Base-by-base conservation (phyloP, 805 yeast species). In the Cyberlindnera bimundalis region DNA sequence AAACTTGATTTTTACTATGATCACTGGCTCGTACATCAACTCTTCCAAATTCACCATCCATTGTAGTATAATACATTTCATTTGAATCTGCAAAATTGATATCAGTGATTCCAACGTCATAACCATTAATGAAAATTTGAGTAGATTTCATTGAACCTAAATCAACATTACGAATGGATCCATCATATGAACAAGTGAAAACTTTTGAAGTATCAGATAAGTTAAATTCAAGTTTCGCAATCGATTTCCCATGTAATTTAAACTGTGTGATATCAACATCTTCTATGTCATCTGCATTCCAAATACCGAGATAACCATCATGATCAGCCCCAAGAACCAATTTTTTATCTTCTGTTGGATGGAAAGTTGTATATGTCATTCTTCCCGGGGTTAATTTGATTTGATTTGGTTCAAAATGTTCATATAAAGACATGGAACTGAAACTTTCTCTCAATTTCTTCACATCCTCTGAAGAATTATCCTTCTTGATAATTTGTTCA, bases 271-370 rank as follows among this genome's bases (percentile, higher is more conserved):
- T 75, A 29, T 78, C 75, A 6, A 73, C 74, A 9, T 62, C 65
- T 17, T 65, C 73, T 1, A 58, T 40, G 4, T 59, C 55, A 19
- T 61, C 65, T 7, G 85, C 82, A 32, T 90, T 80, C 97, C 97
- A 91, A 13, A 93, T 70, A 0, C 97, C 97, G 31, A 89, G 63
- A 47, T 79, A 74, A 6, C 99, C 99, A n/a, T 66, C 64, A 11
- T 87, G 86, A 62, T 93, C 99, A 33, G 97, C 98, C 1, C 89
- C 96, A 24, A 86, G 58, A 2, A 89, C 70, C 5, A 91, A 54
- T 48, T 83, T 71, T 45, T 79, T 78, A 1, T 70, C 73, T 0
- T 57, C 59, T 0, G 84, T 63, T 0, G 97, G 96, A 61, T 91
- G 98, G 58, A 87, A 83, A 29, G 71, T 67, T 29, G 89, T 71